Evolutionary conservation across 495 filamentous ascomycete species (phyloP), one percentile per base, ranked within the genome.

Genomic region (Chaetomium tenue): DNA sequence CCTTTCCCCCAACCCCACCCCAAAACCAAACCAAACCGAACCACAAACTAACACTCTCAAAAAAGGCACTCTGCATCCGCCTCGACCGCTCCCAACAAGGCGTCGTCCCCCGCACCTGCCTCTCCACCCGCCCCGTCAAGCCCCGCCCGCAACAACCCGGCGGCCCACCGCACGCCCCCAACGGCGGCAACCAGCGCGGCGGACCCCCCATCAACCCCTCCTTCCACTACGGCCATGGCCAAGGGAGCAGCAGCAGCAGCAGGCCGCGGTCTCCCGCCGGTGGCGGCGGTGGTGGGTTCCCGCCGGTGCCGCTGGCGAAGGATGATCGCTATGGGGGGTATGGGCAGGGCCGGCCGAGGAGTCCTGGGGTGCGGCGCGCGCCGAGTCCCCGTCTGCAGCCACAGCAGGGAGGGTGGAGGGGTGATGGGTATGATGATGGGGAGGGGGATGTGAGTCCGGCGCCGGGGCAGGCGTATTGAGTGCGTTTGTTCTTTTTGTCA

Each of bases 111-210:
- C 87, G 94, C 40, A 96, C 92, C 42, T 98, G 95, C 78, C 84
- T 98, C 33, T 98, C 95, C 28, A 89, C 91, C 55, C 87, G 90
- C 58, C 91, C 94, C 57, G 88, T 98, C 68, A 96, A 97, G 80
- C 92, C 94, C 61, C 90, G 92, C 52, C 73, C 83, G 39, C 82
- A 83, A 57, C 84, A 81, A 16, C 58, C 33, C 33, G 9, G 9
- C 33, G 30, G 40, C 28, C 18, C 44, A 37, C 8, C 18, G 3
- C n/a, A 30, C 28, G 28, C 3, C 28, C 28, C 3, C 28, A 30
- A 2, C 28, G 20, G 20, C 46, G 33, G 42, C 62, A 52, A 53
- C 54, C 54, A 22, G 8, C 59, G 60, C 40, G 55, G 66, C 63
- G 71, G 71, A 0, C 70, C 69, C 3, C 71, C 71, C 26, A 42